phyloP scores from a whole-genome alignment of 2,329 filamentous ascomycete species.

The Curvularia lunata region DNA sequence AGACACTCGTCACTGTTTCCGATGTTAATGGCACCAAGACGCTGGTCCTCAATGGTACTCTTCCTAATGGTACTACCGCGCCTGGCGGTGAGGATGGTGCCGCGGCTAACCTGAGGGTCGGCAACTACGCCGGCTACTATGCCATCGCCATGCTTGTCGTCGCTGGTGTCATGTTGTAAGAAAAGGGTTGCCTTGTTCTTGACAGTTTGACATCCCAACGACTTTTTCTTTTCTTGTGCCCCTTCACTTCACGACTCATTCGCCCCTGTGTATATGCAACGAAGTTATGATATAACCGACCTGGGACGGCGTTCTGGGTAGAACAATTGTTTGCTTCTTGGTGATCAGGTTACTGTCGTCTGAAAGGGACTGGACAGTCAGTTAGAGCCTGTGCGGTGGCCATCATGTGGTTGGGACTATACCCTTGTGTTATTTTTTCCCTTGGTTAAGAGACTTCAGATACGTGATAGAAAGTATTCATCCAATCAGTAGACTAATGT shows the following conservation, averaged over 20 bases:
- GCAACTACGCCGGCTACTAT: constrained; percentile 49
- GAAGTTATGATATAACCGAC: constrained; percentile 4
- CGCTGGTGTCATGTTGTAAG: constrained; percentile 31
- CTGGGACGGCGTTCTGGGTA: not conserved
- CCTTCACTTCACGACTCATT: not conserved
- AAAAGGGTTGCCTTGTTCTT: too few relatives aligned
- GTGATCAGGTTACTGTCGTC: not conserved
- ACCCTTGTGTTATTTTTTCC: not conserved
- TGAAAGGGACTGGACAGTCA: not conserved
- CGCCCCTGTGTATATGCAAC: constrained; percentile 1
- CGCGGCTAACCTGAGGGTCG: constrained; percentile 26
- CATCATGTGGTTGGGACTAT: not conserved
- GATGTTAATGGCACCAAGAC: constrained; percentile 67
- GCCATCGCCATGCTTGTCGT: constrained; percentile 48
- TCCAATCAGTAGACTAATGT: not conserved
- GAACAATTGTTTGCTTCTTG: not conserved
- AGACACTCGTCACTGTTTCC: constrained; percentile 66
- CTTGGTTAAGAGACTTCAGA: not conserved
- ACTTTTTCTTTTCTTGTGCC: not conserved
- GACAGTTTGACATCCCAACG: too few relatives aligned
- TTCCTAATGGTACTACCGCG: constrained; percentile 64
- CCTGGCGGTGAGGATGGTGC: constrained; percentile 41
- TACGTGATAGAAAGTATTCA: not conserved
- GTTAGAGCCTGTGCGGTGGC: not conserved
- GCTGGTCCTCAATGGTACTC: constrained; percentile 76